Evolutionary conservation across 768 basidiomycete genomes (phyloP).

Genomic region (Inosperma sp.): DNA sequence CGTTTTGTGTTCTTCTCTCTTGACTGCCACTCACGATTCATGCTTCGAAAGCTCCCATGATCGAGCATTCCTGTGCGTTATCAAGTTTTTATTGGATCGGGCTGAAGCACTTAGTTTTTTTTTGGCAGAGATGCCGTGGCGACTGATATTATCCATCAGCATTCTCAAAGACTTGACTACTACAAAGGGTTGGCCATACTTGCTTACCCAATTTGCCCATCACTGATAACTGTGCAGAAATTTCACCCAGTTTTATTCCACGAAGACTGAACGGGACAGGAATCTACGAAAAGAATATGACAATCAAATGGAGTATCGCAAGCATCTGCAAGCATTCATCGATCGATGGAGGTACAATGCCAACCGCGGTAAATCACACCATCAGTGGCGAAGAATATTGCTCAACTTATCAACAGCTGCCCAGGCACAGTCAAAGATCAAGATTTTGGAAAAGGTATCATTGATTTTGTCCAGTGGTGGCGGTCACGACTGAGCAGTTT

Average conservation of each 20-base stretch:
- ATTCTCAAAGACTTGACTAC: conserved; percentile 89
- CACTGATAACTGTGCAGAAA: conserved; percentile 48
- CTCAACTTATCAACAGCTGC: conserved; percentile 48
- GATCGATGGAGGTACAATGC: conserved; percentile 98
- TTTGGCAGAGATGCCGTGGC: conserved; percentile 79
- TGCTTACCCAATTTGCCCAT: background rate
- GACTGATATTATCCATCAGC: conserved; percentile 97
- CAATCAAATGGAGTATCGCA: conserved; percentile 90
- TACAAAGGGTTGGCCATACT: conserved; percentile 74
- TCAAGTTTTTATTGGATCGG: background rate
- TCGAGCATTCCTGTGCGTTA: conserved; percentile 80
- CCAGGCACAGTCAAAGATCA: conserved; percentile 78
- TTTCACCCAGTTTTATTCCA: conserved; percentile 98
- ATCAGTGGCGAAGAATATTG: background rate
- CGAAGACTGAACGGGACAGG: conserved; percentile 90
- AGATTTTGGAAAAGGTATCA: conserved; percentile 68
- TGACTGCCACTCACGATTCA: conserved; percentile 8
- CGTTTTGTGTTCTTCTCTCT: conserved; percentile 24
- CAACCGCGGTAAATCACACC: conserved; percentile 58
- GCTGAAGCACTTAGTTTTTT: background rate
- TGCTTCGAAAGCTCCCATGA: conserved; percentile 86
- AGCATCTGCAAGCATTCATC: conserved; percentile 95
- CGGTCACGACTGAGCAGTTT: conserved; percentile 5
- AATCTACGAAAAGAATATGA: conserved; percentile 95
- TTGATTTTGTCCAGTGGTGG: background rate